These are phyloP conservation scores for Kwoniella europaea DNA, from an alignment of 768 basidiomycete species.

Conservation along the genomic window DNA sequence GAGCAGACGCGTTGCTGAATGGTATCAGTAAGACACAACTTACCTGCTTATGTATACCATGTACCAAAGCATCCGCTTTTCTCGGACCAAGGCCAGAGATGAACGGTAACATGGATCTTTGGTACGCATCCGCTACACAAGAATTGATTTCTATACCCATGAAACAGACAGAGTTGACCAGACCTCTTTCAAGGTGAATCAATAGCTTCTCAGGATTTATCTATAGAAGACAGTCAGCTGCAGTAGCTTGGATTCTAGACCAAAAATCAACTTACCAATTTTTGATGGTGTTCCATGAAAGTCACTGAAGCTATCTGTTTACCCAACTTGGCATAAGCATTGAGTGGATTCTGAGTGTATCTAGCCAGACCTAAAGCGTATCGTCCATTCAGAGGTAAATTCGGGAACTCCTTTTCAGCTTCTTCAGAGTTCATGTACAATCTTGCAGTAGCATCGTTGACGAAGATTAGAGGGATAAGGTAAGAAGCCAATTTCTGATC, in stretches of 20 bases:
- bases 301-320: slow-evolving; percentile 79
- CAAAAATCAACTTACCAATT: slow-evolving; percentile 66
- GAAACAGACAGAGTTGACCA: slow-evolving; percentile 88
- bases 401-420: slow-evolving; percentile 79
- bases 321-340: slow-evolving; percentile 90
- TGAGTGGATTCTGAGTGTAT: slow-evolving; percentile 89
- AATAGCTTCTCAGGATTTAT: slow-evolving; percentile 84
- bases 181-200: slow-evolving; percentile 76
- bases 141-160: slow-evolving; percentile 97
- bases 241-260: background rate
- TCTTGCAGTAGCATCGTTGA: slow-evolving; percentile 87
- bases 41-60: slow-evolving; percentile 73
- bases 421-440: slow-evolving; percentile 90
- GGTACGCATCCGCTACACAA: slow-evolving; percentile 84
- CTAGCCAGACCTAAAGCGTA: slow-evolving; percentile 94
- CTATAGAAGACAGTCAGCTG: slow-evolving; percentile 60
- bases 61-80: slow-evolving; percentile 82
- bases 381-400: slow-evolving; percentile 75
- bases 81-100: slow-evolving; percentile 92
- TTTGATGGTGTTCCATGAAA: slow-evolving; percentile 83
- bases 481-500: slow-evolving; percentile 33
- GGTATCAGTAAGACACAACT: slow-evolving; percentile 48
- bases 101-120: slow-evolving; percentile 84
- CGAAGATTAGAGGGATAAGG: slow-evolving; percentile 67
- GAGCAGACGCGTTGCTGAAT: background rate